phyloP scores from a whole-genome alignment of 768 basidiomycete genomes.

The Cystobasidium ongulense region DNA sequence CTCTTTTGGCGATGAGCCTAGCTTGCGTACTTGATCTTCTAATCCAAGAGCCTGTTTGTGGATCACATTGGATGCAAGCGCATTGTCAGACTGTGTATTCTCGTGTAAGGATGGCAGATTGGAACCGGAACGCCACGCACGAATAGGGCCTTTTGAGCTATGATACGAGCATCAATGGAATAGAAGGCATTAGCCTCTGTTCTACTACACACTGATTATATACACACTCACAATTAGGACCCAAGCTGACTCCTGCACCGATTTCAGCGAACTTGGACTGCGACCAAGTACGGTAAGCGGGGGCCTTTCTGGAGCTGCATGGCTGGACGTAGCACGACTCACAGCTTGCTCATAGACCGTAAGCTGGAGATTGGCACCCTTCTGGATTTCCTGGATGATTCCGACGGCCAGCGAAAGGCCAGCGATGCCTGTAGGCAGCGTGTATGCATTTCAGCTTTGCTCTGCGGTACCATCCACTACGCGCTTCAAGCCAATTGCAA shows the following conservation, averaged over 20 bases:
- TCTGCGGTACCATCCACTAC: too few relatives aligned
- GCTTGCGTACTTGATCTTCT: slow-evolving; percentile 3
- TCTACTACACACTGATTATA: too few relatives aligned
- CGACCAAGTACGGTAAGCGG: background rate
- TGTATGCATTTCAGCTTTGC: background rate
- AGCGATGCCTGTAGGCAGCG: background rate
- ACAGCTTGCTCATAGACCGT: slow-evolving; percentile 24
- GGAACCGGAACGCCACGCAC: background rate
- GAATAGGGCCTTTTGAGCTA: background rate
- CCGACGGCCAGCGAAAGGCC: slow-evolving; percentile 22
- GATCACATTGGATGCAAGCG: too few relatives aligned
- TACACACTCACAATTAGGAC: slow-evolving; percentile 2
- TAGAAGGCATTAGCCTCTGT: background rate
- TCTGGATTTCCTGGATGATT: slow-evolving; percentile 17
- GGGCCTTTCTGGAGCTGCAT: background rate
- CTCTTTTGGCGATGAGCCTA: background rate
- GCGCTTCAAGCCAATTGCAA: too few relatives aligned
- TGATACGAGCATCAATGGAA: background rate
- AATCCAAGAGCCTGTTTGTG: background rate
- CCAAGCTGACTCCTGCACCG: slow-evolving; percentile 11
- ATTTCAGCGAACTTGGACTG: slow-evolving; percentile 15
- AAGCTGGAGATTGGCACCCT: slow-evolving; percentile 16
- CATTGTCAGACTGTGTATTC: too few relatives aligned
- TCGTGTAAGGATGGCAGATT: background rate
- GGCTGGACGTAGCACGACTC: background rate